Evolutionary conservation across 495 filamentous ascomycete genomes (phyloP).

Genomic region (Penicillium simplicissimum): DNA sequence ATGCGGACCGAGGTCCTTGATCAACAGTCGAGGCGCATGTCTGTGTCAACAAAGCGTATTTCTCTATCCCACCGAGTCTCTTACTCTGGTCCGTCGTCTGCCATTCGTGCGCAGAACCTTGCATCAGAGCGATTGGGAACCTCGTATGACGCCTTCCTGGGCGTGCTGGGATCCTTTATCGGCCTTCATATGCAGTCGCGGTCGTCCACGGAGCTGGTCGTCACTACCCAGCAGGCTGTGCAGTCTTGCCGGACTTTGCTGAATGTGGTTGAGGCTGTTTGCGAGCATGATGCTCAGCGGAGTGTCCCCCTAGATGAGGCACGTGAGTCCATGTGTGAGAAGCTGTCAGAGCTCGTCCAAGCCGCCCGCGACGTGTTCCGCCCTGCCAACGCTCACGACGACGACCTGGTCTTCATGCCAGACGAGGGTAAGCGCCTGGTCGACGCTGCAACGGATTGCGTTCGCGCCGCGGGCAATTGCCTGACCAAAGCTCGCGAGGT

Average conservation of each 20-base stretch:
- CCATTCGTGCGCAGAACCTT: slow-evolving; percentile 50
- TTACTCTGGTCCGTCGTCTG: slow-evolving; percentile 48
- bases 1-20: slow-evolving; percentile 39
- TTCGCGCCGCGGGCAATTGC: slow-evolving; percentile 87
- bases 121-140: slow-evolving; percentile 68
- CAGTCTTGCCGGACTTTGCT: slow-evolving; percentile 76
- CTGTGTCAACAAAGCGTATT: slow-evolving; percentile 47
- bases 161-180: slow-evolving; percentile 86
- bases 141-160: slow-evolving; percentile 84
- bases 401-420: slow-evolving; percentile 74
- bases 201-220: slow-evolving; percentile 77
- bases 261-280: slow-evolving; percentile 79
- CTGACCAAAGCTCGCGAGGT: slow-evolving; percentile 80
- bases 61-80: slow-evolving; percentile 61
- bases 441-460: slow-evolving; percentile 82
- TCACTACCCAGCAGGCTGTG: slow-evolving; percentile 76
- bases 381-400: slow-evolving; percentile 58
- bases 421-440: slow-evolving; percentile 78
- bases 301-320: slow-evolving; percentile 65
- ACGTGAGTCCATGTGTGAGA: slow-evolving; percentile 75
- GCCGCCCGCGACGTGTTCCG: slow-evolving; percentile 77
- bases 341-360: slow-evolving; percentile 74
- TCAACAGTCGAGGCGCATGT: slow-evolving; percentile 34
- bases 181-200: slow-evolving; percentile 88
- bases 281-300: slow-evolving; percentile 68